Percentiles rank a stretch among this genome's conserved stretches.
These are phyloP conservation scores for Silene coronaria DNA, from an alignment of 179 eudicot species.

Conservation along the genomic window DNA sequence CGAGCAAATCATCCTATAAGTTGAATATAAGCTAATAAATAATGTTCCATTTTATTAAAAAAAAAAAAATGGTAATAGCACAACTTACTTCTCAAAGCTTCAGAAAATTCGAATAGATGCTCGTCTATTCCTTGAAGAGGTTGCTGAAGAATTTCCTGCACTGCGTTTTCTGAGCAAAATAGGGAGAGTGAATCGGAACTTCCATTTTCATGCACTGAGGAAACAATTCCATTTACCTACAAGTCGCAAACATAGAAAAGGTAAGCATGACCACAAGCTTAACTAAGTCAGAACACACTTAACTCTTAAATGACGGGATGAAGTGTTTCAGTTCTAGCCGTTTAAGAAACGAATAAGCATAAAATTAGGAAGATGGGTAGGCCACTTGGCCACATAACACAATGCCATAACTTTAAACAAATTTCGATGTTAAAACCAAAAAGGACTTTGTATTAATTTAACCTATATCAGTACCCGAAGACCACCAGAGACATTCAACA, in stretches of 20 bases:
- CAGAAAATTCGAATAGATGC: conserved; percentile 86
- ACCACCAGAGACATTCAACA: too few species aligned
- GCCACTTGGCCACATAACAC: neutral
- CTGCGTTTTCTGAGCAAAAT: conserved; percentile 61
- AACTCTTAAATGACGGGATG: neutral
- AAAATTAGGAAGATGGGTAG: neutral
- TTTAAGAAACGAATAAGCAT: neutral
- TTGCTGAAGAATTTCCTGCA: conserved; percentile 66
- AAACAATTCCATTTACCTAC: conserved; percentile 31
- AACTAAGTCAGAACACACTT: neutral
- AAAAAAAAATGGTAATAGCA: conserved; percentile 5
- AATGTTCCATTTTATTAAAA: neutral
- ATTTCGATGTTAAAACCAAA: neutral
- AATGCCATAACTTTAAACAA: neutral
- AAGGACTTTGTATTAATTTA: neutral
- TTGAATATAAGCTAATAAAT: neutral
- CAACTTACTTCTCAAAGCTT: conserved; percentile 81
- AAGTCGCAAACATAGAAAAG: neutral
- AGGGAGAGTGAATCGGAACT: conserved; percentile 44
- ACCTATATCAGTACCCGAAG: too few species aligned
- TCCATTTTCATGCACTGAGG: conserved; percentile 48
- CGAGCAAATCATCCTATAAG: conserved; percentile 7
- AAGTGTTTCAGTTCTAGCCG: neutral
- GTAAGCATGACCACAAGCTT: conserved; percentile 7
- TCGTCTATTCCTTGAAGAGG: conserved; percentile 74